Conservation (phyloP, 441 rosid genomes). For the Croton setiger region DNA sequence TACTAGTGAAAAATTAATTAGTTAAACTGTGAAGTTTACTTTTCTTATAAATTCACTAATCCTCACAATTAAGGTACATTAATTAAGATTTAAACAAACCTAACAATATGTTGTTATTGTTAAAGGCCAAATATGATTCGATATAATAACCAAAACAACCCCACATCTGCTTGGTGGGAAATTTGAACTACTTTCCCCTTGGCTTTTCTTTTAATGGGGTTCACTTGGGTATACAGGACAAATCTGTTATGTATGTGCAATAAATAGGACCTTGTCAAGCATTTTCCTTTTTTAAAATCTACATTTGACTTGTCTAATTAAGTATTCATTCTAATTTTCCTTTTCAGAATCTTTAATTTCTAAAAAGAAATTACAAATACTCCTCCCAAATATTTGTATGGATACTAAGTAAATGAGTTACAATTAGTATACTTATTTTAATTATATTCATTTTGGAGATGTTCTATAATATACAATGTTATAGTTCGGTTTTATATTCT, state of each 20-base stretch:
- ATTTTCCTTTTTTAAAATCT: background rate
- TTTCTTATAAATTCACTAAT: constrained; percentile 17
- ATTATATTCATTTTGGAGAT: no score
- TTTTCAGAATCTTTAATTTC: no score
- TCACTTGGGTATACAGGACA: background rate
- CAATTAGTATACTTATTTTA: no score
- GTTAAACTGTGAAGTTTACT: constrained; percentile 9
- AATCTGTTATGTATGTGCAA: background rate
- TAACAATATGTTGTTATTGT: background rate
- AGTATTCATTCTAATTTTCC: no score
- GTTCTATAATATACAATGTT: no score
- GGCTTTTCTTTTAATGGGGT: background rate
- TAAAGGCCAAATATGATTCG: constrained; percentile 8
- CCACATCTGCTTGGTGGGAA: constrained; percentile 17
- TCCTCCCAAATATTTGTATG: no score
- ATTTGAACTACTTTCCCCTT: background rate
- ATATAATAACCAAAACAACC: constrained; percentile 17
- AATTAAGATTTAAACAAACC: constrained; percentile 4
- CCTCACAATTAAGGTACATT: constrained; percentile 13
- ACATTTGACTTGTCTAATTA: no score
- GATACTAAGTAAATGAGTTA: no score
- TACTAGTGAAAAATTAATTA: background rate
- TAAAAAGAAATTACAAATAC: no score
- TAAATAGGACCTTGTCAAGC: background rate
- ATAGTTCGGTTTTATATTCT: no score